phyloP scores from a whole-genome alignment of 495 filamentous ascomycete genomes.

The Letharia lupina region DNA sequence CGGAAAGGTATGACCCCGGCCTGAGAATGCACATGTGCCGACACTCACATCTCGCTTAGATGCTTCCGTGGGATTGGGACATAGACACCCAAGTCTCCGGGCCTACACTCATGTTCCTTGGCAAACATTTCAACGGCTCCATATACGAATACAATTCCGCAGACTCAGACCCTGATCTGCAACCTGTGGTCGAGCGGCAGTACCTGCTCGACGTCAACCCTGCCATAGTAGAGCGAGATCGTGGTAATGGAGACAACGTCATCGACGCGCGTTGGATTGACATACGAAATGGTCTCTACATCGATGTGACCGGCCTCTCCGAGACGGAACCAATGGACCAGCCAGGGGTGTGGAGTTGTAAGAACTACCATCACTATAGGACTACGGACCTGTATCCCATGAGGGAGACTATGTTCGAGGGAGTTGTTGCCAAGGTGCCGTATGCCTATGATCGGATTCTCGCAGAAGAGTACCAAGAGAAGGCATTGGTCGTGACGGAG shows the following conservation, averaged over 20 bases:
- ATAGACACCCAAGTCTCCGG: conserved; percentile 73
- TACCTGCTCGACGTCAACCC: conserved; percentile 80
- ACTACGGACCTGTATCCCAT: conserved; percentile 45
- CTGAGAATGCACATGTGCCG: background rate
- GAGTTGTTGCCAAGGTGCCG: conserved; percentile 51
- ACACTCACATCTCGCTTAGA: conserved; percentile 28
- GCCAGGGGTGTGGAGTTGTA: conserved; percentile 70
- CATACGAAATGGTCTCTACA: conserved; percentile 64
- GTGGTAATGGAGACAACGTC: conserved; percentile 63
- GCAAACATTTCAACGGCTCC: conserved; percentile 55
- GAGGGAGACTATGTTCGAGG: conserved; percentile 52
- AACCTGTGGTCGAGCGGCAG: conserved; percentile 33
- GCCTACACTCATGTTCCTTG: conserved; percentile 54
- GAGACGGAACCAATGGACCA: conserved; percentile 50
- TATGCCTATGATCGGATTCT: conserved; percentile 54
- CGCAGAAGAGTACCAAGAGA: conserved; percentile 48
- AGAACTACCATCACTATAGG: conserved; percentile 70
- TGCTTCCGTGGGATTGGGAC: conserved; percentile 85
- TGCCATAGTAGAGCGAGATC: conserved; percentile 47
- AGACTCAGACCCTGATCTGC: conserved; percentile 21
- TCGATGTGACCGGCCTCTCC: conserved; percentile 78
- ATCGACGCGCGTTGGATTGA: conserved; percentile 88
- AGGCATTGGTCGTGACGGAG: conserved; percentile 42
- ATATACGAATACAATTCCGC: conserved; percentile 47
- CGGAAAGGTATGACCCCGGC: conserved; percentile 42